Evolutionary conservation across 495 filamentous ascomycete genomes (phyloP).

Genomic region (Thozetella sp.): DNA sequence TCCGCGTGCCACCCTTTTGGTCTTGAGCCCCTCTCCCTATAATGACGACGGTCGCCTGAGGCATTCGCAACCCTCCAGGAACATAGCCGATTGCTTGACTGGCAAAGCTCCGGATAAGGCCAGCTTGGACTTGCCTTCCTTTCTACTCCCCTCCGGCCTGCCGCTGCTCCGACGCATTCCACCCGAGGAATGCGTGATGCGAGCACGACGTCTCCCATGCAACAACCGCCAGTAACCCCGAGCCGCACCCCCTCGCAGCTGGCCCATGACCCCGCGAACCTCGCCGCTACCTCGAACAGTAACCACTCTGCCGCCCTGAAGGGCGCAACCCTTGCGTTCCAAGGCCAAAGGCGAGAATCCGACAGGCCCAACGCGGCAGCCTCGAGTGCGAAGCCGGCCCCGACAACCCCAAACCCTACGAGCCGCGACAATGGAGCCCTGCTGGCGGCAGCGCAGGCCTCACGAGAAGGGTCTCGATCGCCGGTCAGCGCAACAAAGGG

Average conservation of each 20-base stretch:
- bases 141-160: too few species aligned
- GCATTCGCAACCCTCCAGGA: neutral
- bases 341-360: constrained; percentile 21
- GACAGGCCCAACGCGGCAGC: constrained; percentile 1
- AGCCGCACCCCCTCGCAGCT: constrained; percentile 7
- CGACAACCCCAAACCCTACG: constrained; percentile 9
- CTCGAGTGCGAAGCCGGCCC: constrained; percentile 11
- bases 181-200: neutral
- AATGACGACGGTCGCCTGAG: neutral
- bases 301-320: constrained; percentile 37
- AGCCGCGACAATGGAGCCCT: constrained; percentile 41
- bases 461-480: constrained; percentile 9
- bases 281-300: constrained; percentile 5
- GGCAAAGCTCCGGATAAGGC: too few species aligned
- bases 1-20: neutral
- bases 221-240: neutral
- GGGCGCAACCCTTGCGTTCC: constrained; percentile 48
- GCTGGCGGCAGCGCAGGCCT: constrained; percentile 44
- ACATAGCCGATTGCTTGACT: neutral
- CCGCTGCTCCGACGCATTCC: too few species aligned
- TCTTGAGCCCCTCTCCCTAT: neutral
- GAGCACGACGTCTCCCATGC: neutral
- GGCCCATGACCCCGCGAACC: constrained; percentile 5
- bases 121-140: too few species aligned
- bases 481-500: neutral